These are phyloP conservation scores for Metarhizium album DNA, from an alignment of 2,329 filamentous ascomycete species.

Conservation along the genomic window DNA sequence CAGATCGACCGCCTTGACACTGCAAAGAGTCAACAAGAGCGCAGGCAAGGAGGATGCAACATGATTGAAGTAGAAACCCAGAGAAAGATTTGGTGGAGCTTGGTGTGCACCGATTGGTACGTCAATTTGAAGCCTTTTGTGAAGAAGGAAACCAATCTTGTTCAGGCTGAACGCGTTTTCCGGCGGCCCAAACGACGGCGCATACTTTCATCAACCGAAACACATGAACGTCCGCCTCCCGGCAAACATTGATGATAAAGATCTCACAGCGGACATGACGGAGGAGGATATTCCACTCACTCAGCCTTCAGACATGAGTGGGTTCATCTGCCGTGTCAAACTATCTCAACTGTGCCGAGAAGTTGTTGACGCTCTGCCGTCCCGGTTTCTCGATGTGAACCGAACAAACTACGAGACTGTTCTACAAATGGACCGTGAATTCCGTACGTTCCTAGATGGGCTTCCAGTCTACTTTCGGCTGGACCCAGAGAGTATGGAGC, in stretches of 20 bases:
- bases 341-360: constrained; percentile 8
- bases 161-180: constrained; percentile 4
- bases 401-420: constrained; percentile 5
- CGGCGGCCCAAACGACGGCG: constrained; percentile 7
- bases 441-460: constrained; percentile 2
- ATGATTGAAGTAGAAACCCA: constrained; percentile 6
- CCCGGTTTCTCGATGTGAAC: background rate
- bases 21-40: background rate
- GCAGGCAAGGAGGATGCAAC: constrained; percentile 1
- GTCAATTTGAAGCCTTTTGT: background rate
- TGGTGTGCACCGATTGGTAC: constrained; percentile 8
- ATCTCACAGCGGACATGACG: background rate
- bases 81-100: constrained; percentile 7
- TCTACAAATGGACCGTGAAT: constrained; percentile 6
- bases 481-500: constrained; percentile 2
- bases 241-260: constrained; percentile 3
- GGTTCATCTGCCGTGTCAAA: constrained; percentile 4
- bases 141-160: background rate
- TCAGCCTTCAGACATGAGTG: constrained; percentile 2
- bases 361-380: constrained; percentile 7
- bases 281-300: constrained; percentile 1
- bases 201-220: constrained; percentile 4
- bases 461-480: constrained; percentile 6
- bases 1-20: constrained; percentile 6
- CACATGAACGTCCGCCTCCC: constrained; percentile 9